phyloP scores from a whole-genome alignment of 2,329 filamentous ascomycete species.

The Keithomyces neogunnii region DNA sequence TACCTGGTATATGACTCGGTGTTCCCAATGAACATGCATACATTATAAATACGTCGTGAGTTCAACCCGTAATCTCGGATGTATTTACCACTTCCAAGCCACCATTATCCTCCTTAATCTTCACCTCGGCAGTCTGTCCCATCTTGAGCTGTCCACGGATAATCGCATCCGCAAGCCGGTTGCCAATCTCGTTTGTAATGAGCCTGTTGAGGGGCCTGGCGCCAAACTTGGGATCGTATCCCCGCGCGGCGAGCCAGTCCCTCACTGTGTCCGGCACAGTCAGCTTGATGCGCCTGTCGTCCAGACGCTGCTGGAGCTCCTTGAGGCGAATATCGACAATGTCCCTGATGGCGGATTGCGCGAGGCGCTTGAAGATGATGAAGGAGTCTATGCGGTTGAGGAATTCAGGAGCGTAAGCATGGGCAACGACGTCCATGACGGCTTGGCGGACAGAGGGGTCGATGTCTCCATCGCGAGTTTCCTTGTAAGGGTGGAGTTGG shows the following conservation, averaged over 20 bases:
- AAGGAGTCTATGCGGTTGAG: constrained; percentile 95
- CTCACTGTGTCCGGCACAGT: constrained; percentile 63
- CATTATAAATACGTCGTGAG: background rate
- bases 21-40: background rate
- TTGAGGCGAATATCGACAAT: constrained; percentile 88
- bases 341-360: constrained; percentile 68
- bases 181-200: constrained; percentile 84
- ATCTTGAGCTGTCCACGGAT: constrained; percentile 74
- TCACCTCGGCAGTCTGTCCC: constrained; percentile 65
- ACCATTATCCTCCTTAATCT: constrained; percentile 53
- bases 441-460: constrained; percentile 64
- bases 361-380: constrained; percentile 88
- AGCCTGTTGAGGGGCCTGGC: constrained; percentile 85
- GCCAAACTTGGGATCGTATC: constrained; percentile 87
- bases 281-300: constrained; percentile 76
- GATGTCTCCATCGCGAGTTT: constrained; percentile 58
- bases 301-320: constrained; percentile 74
- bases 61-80: constrained; percentile 6
- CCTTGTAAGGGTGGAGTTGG: constrained; percentile 53
- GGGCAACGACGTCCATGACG: constrained; percentile 80
- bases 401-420: constrained; percentile 80
- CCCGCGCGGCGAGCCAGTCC: constrained; percentile 79
- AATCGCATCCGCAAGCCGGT: constrained; percentile 82
- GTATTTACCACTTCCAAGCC: constrained; percentile 42
- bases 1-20: background rate